Conservation (phyloP, 192 early-diverging fungal species). For the Entomortierella lignicola region DNA sequence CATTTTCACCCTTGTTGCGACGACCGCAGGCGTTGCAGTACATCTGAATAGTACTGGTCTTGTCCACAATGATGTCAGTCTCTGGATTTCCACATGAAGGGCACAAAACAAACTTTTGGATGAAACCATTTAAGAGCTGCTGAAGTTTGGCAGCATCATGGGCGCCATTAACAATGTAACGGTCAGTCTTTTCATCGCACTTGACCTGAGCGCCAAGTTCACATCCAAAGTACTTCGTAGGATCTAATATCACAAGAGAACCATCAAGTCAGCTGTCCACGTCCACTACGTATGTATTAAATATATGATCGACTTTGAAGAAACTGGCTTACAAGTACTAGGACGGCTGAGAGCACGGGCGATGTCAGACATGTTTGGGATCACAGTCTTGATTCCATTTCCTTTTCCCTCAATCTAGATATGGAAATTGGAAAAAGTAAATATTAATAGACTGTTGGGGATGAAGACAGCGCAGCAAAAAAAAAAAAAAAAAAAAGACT, state of each 20-base stretch:
- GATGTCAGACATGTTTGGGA: conserved; percentile 97
- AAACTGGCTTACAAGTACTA: conserved; percentile 71
- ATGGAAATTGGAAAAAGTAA: neutral
- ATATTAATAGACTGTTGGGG: conserved; percentile 9
- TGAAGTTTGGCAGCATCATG: conserved; percentile 91
- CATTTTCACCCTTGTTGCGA: conserved; percentile 83
- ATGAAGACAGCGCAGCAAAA: neutral
- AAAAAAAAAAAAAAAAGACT: conserved; percentile 6
- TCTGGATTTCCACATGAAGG: conserved; percentile 95
- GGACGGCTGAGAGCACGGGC: conserved; percentile 90
- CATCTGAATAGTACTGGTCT: conserved; percentile 64
- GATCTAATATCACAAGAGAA: conserved; percentile 55
- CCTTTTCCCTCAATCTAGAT: conserved; percentile 94
- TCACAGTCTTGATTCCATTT: conserved; percentile 99
- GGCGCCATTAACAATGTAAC: conserved; percentile 95
- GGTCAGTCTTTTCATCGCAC: conserved; percentile 89
- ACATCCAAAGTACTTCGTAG: conserved; percentile 93
- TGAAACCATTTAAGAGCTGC: conserved; percentile 87
- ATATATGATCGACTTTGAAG: neutral
- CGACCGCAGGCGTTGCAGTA: conserved; percentile 95
- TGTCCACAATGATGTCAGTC: conserved; percentile 83
- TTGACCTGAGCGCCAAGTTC: conserved; percentile 96
- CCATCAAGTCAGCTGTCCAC: neutral
- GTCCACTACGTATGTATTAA: neutral
- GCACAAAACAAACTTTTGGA: conserved; percentile 96